Conservation (phyloP, 2,329 filamentous ascomycete genomes). For the Tolypocladium nubicola region DNA sequence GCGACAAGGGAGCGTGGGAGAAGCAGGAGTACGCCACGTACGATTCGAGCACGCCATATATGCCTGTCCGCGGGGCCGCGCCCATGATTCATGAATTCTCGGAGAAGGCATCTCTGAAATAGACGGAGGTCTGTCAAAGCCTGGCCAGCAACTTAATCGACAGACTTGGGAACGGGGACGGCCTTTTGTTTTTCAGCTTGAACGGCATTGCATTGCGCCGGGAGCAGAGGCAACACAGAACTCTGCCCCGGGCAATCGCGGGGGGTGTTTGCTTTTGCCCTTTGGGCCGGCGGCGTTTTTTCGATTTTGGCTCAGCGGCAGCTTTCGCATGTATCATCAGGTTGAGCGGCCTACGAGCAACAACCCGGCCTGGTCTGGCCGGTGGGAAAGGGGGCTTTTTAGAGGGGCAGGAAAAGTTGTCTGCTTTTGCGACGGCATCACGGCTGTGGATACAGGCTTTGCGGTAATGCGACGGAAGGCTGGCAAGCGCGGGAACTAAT, state of each 20-base stretch:
- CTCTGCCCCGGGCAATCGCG: constrained; percentile 1
- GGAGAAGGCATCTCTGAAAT: background rate
- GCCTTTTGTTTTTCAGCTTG: background rate
- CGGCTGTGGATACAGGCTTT: background rate
- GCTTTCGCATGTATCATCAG: background rate
- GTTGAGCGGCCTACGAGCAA: background rate
- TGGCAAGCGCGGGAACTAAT: background rate
- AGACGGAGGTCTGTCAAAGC: background rate
- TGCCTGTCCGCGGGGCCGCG: constrained; percentile 13
- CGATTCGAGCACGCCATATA: constrained; percentile 25
- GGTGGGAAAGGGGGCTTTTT: background rate
- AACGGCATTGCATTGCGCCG: background rate
- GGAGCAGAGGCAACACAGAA: constrained; percentile 5
- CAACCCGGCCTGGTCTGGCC: background rate
- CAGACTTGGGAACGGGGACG: background rate
- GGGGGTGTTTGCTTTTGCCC: background rate
- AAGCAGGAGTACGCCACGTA: constrained; percentile 22
- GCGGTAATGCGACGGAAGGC: background rate
- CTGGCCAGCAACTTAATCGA: background rate
- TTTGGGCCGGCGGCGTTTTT: background rate
- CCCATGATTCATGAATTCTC: background rate
- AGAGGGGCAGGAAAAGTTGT: background rate
- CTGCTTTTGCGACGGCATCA: background rate
- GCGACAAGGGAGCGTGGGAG: constrained; percentile 15
- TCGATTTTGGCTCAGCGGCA: background rate